A percentile compares a stretch with the other conserved stretches of the same genome.
Conservation (phyloP, 257 asterid species). For the Solanum ossicruentum region DNA sequence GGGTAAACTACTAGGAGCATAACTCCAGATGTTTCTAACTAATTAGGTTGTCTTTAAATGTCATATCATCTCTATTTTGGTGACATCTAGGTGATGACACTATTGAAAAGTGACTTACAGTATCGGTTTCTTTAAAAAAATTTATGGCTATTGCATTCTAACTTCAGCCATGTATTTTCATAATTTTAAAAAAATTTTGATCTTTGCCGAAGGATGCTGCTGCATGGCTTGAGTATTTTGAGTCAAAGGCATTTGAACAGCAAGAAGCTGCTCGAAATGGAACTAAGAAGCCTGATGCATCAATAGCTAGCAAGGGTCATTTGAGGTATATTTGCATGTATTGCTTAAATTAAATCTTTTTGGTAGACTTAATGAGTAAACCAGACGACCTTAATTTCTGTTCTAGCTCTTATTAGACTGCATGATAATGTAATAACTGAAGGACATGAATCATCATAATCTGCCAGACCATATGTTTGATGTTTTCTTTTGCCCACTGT, state of each 20-base stretch:
- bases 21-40: background rate
- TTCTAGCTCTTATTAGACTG: background rate
- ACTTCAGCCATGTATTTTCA: background rate
- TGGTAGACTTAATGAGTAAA: background rate
- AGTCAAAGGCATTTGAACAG: constrained; percentile 96
- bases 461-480: background rate
- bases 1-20: background rate
- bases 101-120: background rate
- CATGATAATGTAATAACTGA: background rate
- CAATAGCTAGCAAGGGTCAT: constrained; percentile 99
- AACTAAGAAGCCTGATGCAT: constrained; percentile 88
- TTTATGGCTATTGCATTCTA: background rate
- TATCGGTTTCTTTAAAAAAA: background rate
- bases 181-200: background rate
- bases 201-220: constrained; percentile 85
- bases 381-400: background rate
- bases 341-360: constrained; percentile 16
- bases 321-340: constrained; percentile 53
- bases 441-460: background rate
- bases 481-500: background rate
- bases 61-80: background rate
- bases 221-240: constrained; percentile 99
- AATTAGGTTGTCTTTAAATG: background rate
- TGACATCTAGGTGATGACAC: background rate
- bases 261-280: constrained; percentile 97